Conservation (phyloP, 148 eudicot genomes). For the Hydrangea macrophylla region DNA sequence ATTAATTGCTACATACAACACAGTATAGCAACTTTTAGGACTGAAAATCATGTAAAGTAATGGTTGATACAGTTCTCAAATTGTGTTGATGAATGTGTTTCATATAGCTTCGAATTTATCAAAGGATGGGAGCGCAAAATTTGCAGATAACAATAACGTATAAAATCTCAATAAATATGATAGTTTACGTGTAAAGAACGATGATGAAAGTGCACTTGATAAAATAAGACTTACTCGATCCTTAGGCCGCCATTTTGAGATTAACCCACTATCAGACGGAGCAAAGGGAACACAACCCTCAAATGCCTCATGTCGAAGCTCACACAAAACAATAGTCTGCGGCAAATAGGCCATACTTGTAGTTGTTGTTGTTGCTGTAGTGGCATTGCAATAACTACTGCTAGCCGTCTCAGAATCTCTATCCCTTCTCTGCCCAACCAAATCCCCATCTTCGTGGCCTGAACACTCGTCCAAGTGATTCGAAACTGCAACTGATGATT, state of each 20-base stretch:
- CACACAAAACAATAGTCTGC: constrained; percentile 65
- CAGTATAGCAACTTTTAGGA: neutral
- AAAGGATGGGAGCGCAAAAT: neutral
- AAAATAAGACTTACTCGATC: constrained; percentile 55
- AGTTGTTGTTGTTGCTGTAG: constrained; percentile 16
- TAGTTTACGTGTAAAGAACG: neutral
- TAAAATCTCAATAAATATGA: neutral
- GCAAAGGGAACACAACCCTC: constrained; percentile 61
- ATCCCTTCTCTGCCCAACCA: constrained; percentile 17
- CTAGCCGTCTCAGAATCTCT: constrained; percentile 41
- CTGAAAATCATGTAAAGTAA: neutral
- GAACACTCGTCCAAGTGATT: constrained; percentile 44
- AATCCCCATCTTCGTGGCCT: constrained; percentile 21
- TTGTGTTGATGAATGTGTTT: neutral
- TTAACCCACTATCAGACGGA: constrained; percentile 72
- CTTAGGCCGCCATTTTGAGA: constrained; percentile 81
- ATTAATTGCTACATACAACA: neutral
- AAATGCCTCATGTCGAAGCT: constrained; percentile 74
- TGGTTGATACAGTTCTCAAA: neutral
- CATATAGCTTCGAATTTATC: neutral
- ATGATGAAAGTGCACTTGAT: too few relatives aligned
- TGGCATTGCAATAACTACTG: constrained; percentile 33
- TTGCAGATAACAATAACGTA: neutral
- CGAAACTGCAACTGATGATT: constrained; percentile 44
- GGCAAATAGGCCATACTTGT: constrained; percentile 83